Conservation (phyloP, 2,329 filamentous ascomycete species). For the Zasmidium citrigriseum region DNA sequence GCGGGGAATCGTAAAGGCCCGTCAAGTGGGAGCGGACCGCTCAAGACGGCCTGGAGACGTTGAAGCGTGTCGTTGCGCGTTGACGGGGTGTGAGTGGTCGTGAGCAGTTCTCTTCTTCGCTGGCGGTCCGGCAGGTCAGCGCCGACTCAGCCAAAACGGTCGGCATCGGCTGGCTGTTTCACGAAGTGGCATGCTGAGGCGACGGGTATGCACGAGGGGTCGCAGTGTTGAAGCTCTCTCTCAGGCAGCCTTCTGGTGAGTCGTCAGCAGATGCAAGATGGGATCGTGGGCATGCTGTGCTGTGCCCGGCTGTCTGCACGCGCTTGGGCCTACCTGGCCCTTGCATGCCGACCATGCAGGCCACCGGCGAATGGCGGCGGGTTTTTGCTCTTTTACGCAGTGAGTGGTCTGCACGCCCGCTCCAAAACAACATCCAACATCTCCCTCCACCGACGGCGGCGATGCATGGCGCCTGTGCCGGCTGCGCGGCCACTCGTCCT, state of each 20-base stretch:
- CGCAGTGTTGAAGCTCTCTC: neutral
- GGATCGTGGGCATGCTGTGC: neutral
- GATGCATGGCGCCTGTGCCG: neutral
- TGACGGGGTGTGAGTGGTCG: neutral
- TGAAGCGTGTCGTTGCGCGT: neutral
- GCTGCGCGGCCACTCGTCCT: neutral
- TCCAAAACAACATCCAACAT: neutral
- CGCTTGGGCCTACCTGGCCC: neutral
- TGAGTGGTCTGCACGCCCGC: conserved; percentile 5
- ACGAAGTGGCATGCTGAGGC: neutral
- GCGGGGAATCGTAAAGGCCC: neutral
- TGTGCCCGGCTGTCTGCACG: neutral
- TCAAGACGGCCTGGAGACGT: neutral
- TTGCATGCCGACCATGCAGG: neutral
- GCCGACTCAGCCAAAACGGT: neutral
- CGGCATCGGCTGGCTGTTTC: neutral
- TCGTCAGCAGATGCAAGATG: neutral
- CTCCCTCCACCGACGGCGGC: neutral
- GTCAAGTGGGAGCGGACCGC: neutral
- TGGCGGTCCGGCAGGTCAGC: neutral
- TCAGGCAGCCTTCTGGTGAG: conserved; percentile 1
- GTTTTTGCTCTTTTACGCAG: neutral
- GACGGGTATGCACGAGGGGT: neutral
- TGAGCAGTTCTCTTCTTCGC: neutral
- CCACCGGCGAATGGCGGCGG: neutral